phyloP scores from a whole-genome alignment of 2,329 filamentous ascomycete genomes.

The Phialocephala sp. region DNA sequence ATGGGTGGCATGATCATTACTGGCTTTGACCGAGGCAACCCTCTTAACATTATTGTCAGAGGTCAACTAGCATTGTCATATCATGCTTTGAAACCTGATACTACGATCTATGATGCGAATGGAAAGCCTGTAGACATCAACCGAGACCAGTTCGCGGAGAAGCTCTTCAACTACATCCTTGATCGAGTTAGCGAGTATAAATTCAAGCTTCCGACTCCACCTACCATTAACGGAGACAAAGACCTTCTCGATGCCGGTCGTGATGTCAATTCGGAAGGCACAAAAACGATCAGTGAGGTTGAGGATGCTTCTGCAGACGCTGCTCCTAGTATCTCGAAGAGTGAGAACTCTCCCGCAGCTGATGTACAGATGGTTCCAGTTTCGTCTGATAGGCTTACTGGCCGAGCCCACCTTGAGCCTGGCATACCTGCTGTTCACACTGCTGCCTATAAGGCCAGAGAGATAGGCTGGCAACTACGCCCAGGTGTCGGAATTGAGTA shows the following conservation, averaged over 20 bases:
- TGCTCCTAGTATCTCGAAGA: conserved; percentile 58
- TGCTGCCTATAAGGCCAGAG: conserved; percentile 76
- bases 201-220: conserved; percentile 71
- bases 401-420: conserved; percentile 73
- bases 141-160: conserved; percentile 84
- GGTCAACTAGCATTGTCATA: conserved; percentile 89
- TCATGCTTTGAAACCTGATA: conserved; percentile 78
- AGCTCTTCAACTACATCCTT: conserved; percentile 91
- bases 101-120: conserved; percentile 87
- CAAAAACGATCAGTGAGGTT: conserved; percentile 72
- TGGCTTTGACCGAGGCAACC: conserved; percentile 94
- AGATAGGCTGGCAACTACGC: conserved; percentile 83
- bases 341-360: conserved; percentile 22
- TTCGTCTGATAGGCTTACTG: conserved; percentile 72
- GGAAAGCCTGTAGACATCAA: conserved; percentile 78
- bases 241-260: conserved; percentile 82
- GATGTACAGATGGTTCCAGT: conserved; percentile 64
- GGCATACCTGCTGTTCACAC: conserved; percentile 72
- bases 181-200: conserved; percentile 92
- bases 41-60: conserved; percentile 86
- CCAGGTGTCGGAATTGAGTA: conserved; percentile 64
- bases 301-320: conserved; percentile 67
- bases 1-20: conserved; percentile 99
- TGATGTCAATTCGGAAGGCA: conserved; percentile 74
- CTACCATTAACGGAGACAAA: conserved; percentile 81